A percentile compares a stretch with the other conserved stretches of the same genome.
phyloP scores from a whole-genome alignment of 176 grass and related monocot species.

The Urochloa ruziziensis region DNA sequence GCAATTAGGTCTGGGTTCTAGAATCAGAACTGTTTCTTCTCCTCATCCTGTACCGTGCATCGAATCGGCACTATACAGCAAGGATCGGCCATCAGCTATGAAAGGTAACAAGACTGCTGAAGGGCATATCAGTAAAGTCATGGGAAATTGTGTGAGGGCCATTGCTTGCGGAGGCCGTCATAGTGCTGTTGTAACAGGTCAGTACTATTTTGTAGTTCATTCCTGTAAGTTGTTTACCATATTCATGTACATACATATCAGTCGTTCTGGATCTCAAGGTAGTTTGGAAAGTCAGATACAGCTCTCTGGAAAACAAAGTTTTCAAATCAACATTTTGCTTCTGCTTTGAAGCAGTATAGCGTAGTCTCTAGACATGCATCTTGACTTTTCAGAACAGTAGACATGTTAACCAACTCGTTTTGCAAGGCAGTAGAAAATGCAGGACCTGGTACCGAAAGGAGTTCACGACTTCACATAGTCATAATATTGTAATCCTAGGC shows the following conservation, averaged over 20 bases:
- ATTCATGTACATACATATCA: neutral
- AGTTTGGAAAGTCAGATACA: neutral
- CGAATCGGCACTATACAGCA: slow-evolving; percentile 64
- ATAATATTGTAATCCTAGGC: neutral
- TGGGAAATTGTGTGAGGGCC: slow-evolving; percentile 73
- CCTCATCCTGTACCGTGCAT: slow-evolving; percentile 92
- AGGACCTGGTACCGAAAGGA: neutral
- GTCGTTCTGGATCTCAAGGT: neutral
- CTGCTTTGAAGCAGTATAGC: neutral
- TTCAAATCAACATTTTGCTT: neutral
- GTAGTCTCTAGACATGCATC: neutral
- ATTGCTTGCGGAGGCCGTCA: slow-evolving; percentile 99
- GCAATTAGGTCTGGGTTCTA: slow-evolving; percentile 92
- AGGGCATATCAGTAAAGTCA: slow-evolving; percentile 52
- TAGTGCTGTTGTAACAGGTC: slow-evolving; percentile 93
- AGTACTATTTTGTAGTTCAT: slow-evolving; percentile 22
- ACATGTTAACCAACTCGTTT: neutral
- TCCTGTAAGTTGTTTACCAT: neutral
- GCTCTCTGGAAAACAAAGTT: neutral
- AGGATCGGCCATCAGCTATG: slow-evolving; percentile 50
- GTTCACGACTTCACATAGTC: neutral
- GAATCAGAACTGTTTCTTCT: slow-evolving; percentile 84
- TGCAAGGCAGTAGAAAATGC: neutral
- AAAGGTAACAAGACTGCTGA: slow-evolving; percentile 70
- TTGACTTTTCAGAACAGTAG: neutral